These are phyloP conservation scores for Pinus albicaulis DNA, from an alignment of 75 land plant species.

Conservation along the genomic window DNA sequence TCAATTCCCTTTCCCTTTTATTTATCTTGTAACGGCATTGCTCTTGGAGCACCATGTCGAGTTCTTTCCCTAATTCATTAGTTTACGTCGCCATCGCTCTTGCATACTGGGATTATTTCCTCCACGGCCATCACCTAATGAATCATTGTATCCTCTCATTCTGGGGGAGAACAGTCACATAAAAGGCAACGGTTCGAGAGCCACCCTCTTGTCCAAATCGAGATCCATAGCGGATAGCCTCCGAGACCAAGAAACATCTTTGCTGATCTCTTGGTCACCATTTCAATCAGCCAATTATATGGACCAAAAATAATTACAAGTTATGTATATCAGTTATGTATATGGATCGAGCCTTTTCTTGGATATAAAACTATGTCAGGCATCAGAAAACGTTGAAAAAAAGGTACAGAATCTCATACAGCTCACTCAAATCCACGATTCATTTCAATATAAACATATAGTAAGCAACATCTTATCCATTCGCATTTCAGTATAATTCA, in stretches of 20 bases:
- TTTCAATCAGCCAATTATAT: not conserved
- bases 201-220: too few relatives aligned
- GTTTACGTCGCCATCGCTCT: constrained; percentile 21
- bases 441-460: not conserved
- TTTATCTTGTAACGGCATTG: constrained; percentile 36
- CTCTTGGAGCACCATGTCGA: constrained; percentile 54
- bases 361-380: too few relatives aligned
- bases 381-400: too few relatives aligned
- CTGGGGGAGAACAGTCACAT: too few relatives aligned
- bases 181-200: too few relatives aligned
- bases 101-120: constrained; percentile 9
- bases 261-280: constrained; percentile 49
- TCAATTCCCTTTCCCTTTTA: too few relatives aligned
- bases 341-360: too few relatives aligned
- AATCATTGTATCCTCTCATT: constrained; percentile 30
- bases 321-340: too few relatives aligned
- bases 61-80: constrained; percentile 48
- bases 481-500: not conserved
- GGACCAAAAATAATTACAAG: too few relatives aligned
- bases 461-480: not conserved
- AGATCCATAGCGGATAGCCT: too few relatives aligned
- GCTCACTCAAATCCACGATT: too few relatives aligned
- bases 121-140: constrained; percentile 9
- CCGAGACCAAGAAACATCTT: constrained; percentile 48
- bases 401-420: too few relatives aligned